phyloP scores from a whole-genome alignment of 768 basidiomycete genomes.

The Cantharellus cinnabarinus region DNA sequence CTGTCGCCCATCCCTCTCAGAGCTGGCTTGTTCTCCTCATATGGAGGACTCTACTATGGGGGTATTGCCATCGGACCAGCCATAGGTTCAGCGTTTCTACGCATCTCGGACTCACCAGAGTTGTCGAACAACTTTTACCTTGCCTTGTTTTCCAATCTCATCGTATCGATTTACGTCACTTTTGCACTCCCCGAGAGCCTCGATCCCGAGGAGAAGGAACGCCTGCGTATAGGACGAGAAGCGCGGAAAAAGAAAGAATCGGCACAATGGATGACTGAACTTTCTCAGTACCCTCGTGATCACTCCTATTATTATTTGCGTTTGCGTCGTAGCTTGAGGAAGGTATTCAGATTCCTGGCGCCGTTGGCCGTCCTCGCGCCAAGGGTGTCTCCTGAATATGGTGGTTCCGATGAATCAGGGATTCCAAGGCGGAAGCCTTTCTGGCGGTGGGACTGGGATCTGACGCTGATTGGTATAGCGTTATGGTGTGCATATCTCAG shows the following conservation, averaged over 20 bases:
- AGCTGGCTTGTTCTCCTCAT: slow-evolving; percentile 28
- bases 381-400: not conserved
- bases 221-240: slow-evolving; percentile 9
- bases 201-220: slow-evolving; percentile 16
- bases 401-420: not conserved
- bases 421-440: slow-evolving; percentile 9
- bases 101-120: slow-evolving; percentile 24
- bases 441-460: slow-evolving; percentile 39
- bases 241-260: slow-evolving; percentile 12
- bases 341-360: not conserved
- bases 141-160: slow-evolving; percentile 21
- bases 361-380: not conserved
- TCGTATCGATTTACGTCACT: slow-evolving; percentile 37
- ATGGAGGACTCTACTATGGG: slow-evolving; percentile 55
- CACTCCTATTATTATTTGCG: too few species aligned
- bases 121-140: slow-evolving; percentile 34
- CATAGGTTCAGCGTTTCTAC: slow-evolving; percentile 35
- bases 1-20: not conserved
- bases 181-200: slow-evolving; percentile 34
- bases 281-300: not conserved
- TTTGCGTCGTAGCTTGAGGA: not conserved
- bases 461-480: slow-evolving; percentile 37
- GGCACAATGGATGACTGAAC: slow-evolving; percentile 15
- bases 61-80: slow-evolving; percentile 66
- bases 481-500: not conserved